A percentile compares a stretch with the other conserved stretches of the same genome.
phyloP scores from a whole-genome alignment of 306 rosid species.

The Benincasa hispida region DNA sequence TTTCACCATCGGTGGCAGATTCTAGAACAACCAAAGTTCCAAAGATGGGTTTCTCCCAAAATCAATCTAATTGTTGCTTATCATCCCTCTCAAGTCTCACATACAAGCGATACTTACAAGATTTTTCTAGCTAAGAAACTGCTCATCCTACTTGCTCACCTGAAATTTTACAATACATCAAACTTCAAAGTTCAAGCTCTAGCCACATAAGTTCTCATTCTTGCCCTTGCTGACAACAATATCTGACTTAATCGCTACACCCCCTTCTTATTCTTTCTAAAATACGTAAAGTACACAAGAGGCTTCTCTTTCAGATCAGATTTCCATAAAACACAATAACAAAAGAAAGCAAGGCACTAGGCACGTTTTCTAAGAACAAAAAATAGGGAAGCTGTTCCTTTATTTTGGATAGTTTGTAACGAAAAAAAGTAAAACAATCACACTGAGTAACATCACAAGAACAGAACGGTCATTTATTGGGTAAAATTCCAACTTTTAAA shows the following conservation, averaged over 20 bases:
- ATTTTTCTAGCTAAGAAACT: neutral
- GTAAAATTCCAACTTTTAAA: neutral
- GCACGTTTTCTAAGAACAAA: neutral
- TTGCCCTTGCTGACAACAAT: neutral
- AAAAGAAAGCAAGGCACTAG: neutral
- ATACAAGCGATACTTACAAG: neutral
- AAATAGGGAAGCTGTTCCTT: neutral
- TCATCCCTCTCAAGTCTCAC: neutral
- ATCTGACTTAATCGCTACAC: neutral
- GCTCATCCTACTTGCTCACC: neutral
- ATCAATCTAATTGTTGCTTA: neutral
- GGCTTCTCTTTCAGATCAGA: neutral
- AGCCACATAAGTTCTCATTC: neutral
- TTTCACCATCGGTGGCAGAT: neutral
- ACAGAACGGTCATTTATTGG: neutral
- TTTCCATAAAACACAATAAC: neutral
- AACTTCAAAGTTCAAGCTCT: neutral
- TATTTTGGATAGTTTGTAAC: neutral
- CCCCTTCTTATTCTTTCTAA: neutral
- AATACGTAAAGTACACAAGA: neutral
- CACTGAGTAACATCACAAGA: neutral
- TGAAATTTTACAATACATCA: neutral
- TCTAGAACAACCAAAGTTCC: neutral
- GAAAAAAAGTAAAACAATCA: neutral
- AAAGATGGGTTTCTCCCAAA: neutral